These are phyloP conservation scores for Cephaloascus albidus DNA, from an alignment of 805 yeast genomes.

Conservation along the genomic window DNA sequence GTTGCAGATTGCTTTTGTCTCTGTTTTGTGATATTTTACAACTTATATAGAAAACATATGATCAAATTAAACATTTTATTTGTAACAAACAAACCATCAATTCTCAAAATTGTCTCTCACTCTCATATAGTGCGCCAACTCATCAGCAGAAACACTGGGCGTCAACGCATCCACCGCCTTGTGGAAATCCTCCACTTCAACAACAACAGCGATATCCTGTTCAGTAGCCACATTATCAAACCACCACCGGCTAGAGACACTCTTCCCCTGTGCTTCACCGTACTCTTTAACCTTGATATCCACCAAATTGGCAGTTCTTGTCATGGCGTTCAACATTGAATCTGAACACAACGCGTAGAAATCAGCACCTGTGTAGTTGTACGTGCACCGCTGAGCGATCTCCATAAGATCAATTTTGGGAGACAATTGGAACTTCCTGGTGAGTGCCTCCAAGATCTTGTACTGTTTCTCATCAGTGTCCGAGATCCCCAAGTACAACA, in stretches of 20 bases:
- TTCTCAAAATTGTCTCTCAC: conserved; percentile 84
- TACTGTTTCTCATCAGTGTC: conserved; percentile 86
- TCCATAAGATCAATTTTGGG: conserved; percentile 46
- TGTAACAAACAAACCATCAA: no score
- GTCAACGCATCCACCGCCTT: conserved; percentile 63
- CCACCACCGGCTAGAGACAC: conserved; percentile 76
- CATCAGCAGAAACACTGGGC: conserved; percentile 86
- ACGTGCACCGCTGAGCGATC: conserved; percentile 69
- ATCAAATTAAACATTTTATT: no score
- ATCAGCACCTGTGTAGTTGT: conserved; percentile 96
- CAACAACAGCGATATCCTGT: conserved; percentile 61
- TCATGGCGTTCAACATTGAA: conserved; percentile 95
- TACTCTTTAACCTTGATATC: conserved; percentile 52
- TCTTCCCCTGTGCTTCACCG: conserved; percentile 33
- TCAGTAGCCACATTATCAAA: conserved; percentile 70
- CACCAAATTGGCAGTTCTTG: conserved; percentile 69
- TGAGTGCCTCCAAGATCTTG: conserved; percentile 78
- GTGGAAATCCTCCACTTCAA: conserved; percentile 63
- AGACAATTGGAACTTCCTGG: conserved; percentile 67
- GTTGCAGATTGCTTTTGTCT: no score
- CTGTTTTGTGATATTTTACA: no score
- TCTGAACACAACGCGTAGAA: conserved; percentile 94
- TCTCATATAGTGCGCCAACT: conserved; percentile 68
- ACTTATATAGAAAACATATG: no score
- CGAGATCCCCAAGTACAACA: conserved; percentile 87